phyloP scores from a whole-genome alignment of 2,329 filamentous ascomycete species.

The Trichoderma citrinoviride region DNA sequence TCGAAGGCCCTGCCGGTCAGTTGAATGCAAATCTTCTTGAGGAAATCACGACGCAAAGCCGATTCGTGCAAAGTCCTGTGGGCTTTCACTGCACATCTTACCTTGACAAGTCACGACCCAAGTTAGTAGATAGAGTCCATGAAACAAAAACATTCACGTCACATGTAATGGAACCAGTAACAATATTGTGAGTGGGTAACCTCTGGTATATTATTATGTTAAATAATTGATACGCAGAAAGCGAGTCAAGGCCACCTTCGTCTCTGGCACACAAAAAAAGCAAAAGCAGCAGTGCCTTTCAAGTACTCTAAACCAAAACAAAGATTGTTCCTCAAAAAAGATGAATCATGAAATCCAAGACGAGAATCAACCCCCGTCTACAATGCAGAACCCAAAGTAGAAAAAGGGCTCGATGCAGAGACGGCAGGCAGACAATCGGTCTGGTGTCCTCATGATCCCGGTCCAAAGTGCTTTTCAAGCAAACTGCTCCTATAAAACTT shows the following conservation, averaged over 20 bases:
- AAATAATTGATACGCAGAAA: constrained; percentile 63
- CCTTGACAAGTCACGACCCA: too few species aligned
- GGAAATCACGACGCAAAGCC: too few species aligned
- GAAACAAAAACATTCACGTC: background rate
- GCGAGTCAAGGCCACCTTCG: constrained; percentile 52
- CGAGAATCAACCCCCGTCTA: background rate
- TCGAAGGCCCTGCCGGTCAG: too few species aligned
- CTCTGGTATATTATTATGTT: constrained; percentile 57
- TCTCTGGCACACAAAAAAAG: constrained; percentile 26
- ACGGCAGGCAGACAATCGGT: background rate
- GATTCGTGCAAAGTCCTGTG: too few species aligned
- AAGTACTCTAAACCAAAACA: constrained; percentile 4
- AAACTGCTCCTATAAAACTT: background rate
- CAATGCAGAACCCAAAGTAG: background rate
- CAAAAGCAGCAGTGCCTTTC: constrained; percentile 11
- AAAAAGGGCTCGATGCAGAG: constrained; percentile 11
- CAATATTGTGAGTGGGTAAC: constrained; percentile 64
- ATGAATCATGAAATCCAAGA: constrained; percentile 5
- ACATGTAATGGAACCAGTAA: background rate
- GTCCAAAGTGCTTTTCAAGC: background rate
- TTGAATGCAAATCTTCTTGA: too few species aligned
- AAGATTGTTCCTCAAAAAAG: background rate
- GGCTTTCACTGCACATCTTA: too few species aligned
- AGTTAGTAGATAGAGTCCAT: background rate
- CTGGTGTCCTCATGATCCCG: background rate